Evolutionary conservation across 371 early-diverging fungal species (phyloP), one percentile per base, ranked within the genome.

Genomic region (Phascolomyces articulosus): DNA sequence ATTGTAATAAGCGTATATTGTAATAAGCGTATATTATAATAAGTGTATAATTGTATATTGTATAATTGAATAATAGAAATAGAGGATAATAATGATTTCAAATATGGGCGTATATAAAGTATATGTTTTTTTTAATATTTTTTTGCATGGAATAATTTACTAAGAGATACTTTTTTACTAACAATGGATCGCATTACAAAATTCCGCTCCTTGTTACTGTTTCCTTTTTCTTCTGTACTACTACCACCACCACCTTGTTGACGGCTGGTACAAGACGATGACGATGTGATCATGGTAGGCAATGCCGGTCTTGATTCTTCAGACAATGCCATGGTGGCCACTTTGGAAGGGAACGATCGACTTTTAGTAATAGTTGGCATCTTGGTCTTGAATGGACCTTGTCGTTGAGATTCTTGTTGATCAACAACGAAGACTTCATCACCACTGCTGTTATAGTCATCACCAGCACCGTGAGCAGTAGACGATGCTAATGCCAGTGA

Each of bases 151-250:
- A 80, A 80, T 18, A 80, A 64, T 55, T 77, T 80, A 20, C 72
- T 69, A 47, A 80, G 61, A 8, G 80, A 80, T 29, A 57, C 73
- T 44, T 80, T 80, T 67, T 80, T 80, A 53, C 65, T 70, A 29
- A 77, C 77, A 31, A 80, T 68, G 4, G 78, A 73, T 7, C 75
- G 70, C 60, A 77, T 71, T 54, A 70, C 77, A 49, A 73, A 77
- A 38, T 72, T 70, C 40, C 67, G 62, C 40, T 73, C 70, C 29
- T 73, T 73, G 27, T 40, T 15, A 2, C 11, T 34, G 34, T 34
- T 34, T 28, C 40, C 23, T 26, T 21, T 65, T 60, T 38, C 57
- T 8, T 2, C 57, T 10, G 10, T 18, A 13, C 44, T 16, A 13
- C 44, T 16, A 44, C 4, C 38, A 13, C 38, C 13, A 38, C 38